phyloP scores from a whole-genome alignment of 768 basidiomycete genomes.

The Serpula lacrymans region DNA sequence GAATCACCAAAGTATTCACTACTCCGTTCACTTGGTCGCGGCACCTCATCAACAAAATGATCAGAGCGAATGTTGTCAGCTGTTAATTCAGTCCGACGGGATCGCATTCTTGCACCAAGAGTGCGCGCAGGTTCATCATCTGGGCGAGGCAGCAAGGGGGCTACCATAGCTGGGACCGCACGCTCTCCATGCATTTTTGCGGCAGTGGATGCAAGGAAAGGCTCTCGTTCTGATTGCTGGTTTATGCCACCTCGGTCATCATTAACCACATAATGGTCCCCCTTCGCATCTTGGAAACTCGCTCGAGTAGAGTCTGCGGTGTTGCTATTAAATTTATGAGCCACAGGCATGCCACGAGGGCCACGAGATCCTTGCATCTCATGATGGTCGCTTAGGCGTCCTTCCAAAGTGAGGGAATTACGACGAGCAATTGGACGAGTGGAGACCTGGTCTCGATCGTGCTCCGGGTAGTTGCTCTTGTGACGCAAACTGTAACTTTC shows the following conservation, averaged over 20 bases:
- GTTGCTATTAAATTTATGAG: background rate
- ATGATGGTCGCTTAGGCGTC: background rate
- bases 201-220: slow-evolving; percentile 2
- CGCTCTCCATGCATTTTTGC: slow-evolving; percentile 29
- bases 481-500: background rate
- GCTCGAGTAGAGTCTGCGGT: slow-evolving; percentile 8
- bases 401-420: background rate
- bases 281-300: slow-evolving; percentile 9
- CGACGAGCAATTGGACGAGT: background rate
- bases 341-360: background rate
- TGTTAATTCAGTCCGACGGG: slow-evolving; percentile 11
- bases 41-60: slow-evolving; percentile 3
- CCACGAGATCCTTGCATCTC: background rate
- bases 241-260: no score
- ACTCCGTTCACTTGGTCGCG: background rate
- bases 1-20: background rate
- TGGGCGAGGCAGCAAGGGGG: slow-evolving; percentile 24
- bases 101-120: slow-evolving; percentile 6
- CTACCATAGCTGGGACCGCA: slow-evolving; percentile 24
- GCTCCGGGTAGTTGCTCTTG: background rate
- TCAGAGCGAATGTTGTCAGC: slow-evolving; percentile 14
- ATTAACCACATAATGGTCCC: slow-evolving; percentile 5
- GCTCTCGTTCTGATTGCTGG: background rate
- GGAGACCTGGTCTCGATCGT: background rate
- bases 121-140: slow-evolving; percentile 11